Conservation (phyloP, 2,329 filamentous ascomycete genomes). For the Cladosporium austrohemisphaericum region DNA sequence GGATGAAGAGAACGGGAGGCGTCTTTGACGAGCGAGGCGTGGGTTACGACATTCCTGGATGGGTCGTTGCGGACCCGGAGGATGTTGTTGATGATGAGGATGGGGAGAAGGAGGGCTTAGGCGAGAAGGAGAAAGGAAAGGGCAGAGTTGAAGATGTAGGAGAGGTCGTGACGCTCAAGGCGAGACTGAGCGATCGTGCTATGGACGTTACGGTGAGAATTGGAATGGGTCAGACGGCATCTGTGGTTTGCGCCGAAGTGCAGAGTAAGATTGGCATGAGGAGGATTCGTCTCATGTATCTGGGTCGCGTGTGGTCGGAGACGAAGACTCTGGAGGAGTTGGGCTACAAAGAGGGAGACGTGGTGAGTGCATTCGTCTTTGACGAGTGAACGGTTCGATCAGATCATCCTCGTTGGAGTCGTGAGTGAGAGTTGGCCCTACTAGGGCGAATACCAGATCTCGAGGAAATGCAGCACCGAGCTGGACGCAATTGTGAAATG, state of each 20-base stretch:
- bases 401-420: no score
- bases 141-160: slow-evolving; percentile 32
- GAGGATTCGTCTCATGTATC: slow-evolving; percentile 69
- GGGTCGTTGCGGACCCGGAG: slow-evolving; percentile 43
- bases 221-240: slow-evolving; percentile 53
- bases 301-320: slow-evolving; percentile 76
- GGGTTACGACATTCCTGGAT: slow-evolving; percentile 43
- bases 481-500: neutral
- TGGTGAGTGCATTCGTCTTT: slow-evolving; percentile 73
- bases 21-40: slow-evolving; percentile 44
- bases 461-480: neutral
- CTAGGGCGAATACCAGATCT: slow-evolving; percentile 1
- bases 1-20: slow-evolving; percentile 29
- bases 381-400: slow-evolving; percentile 16
- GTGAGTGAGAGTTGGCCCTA: no score
- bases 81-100: slow-evolving; percentile 29
- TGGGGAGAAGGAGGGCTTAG: slow-evolving; percentile 22
- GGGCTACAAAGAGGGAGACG: slow-evolving; percentile 70
- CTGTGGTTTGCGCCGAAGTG: slow-evolving; percentile 59
- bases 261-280: slow-evolving; percentile 58
- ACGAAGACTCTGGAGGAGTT: slow-evolving; percentile 61
- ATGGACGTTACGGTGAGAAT: slow-evolving; percentile 37
- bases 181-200: slow-evolving; percentile 38
- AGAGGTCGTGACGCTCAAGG: slow-evolving; percentile 30
- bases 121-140: slow-evolving; percentile 31